These are phyloP conservation scores for Lotus japonicus DNA, from an alignment of 306 rosid species.

Conservation along the genomic window DNA sequence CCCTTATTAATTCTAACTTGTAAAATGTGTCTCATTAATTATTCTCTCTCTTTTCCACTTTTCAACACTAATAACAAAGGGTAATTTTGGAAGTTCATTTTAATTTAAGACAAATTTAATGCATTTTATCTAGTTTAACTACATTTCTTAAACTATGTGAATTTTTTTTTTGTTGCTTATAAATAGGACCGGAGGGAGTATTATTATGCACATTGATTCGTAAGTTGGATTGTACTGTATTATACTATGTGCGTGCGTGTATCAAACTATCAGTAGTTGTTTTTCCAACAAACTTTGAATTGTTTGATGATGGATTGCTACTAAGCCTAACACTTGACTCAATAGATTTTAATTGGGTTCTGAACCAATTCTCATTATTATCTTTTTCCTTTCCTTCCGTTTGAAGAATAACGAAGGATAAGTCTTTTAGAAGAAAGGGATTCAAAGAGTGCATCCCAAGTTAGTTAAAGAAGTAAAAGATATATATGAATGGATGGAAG, in stretches of 20 bases:
- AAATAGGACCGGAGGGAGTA: too few species aligned
- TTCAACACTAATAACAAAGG: too few species aligned
- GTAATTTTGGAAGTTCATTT: too few species aligned
- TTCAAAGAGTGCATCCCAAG: constrained; percentile 72
- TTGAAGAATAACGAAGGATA: constrained; percentile 16
- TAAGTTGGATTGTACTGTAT: background rate
- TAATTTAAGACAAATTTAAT: too few species aligned
- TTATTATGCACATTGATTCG: background rate
- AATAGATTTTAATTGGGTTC: constrained; percentile 13
- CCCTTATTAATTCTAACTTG: too few species aligned
- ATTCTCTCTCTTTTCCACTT: too few species aligned
- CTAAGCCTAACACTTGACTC: constrained; percentile 38
- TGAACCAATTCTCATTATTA: constrained; percentile 28
- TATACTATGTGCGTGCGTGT: background rate
- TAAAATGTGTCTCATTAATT: too few species aligned
- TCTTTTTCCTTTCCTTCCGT: constrained; percentile 21
- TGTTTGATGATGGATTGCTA: constrained; percentile 9
- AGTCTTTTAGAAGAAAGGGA: constrained; percentile 39
- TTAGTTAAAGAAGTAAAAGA: constrained; percentile 37
- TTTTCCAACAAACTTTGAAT: constrained; percentile 24
- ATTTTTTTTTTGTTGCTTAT: too few species aligned
- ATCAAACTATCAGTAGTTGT: background rate
- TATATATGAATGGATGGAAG: constrained; percentile 25
- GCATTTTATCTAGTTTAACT: too few species aligned
- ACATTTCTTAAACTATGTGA: too few species aligned